Evolutionary conservation across 225 moss, liverwort and hornwort species (phyloP), one percentile per base, ranked within the genome.

Genomic region (Neckera pumila): DNA sequence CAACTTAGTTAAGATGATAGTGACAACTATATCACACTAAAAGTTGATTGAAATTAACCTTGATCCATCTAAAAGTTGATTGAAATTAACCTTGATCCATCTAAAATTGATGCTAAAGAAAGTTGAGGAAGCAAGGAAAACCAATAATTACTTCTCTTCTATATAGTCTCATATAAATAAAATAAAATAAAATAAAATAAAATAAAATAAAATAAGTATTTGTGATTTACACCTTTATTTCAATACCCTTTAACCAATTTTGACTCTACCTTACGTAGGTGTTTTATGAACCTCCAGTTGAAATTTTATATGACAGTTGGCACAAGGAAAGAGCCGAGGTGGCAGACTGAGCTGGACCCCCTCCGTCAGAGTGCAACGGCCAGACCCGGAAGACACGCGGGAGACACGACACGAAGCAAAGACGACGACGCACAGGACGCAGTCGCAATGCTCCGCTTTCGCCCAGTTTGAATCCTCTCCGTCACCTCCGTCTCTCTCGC

Each of bases 81-180:
- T n/a, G n/a, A n/a, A 79, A 56, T 2, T 17, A 38, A 38, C 7
- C 26, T 38, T 56, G 26, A 38, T 17, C 10, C 6, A 56, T 78
- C 1, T 0, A 0, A 0, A 0, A 25, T 56, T 56, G 7, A 38
- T 0, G 0, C 1, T 7, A 9, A n/a, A 78, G 2, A 6, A 57
- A 78, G 1, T 56, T n/a, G 51, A 0, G 4, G 10, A 13, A 25
- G 2, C 1, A n/a, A 26, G 9, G 0, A 57, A 56, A 26, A 26
- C 4, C 17, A 78, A 6, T 26, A 57, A 25, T 56, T n/a, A 16
- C 16, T 56, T 77, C 1, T 14, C 8, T 23, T 36, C 2, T 0
- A 1, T 5, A 0, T 36, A 20, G 3, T 51, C 51, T 49, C 8
- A 33, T n/a, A n/a, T n/a, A n/a, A n/a, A n/a, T n/a, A n/a, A n/a